A percentile compares a stretch with the other conserved stretches of the same genome.
Evolutionary conservation across 2,329 filamentous ascomycete genomes (phyloP).

Genomic region (Stachybotrys chartarum): DNA sequence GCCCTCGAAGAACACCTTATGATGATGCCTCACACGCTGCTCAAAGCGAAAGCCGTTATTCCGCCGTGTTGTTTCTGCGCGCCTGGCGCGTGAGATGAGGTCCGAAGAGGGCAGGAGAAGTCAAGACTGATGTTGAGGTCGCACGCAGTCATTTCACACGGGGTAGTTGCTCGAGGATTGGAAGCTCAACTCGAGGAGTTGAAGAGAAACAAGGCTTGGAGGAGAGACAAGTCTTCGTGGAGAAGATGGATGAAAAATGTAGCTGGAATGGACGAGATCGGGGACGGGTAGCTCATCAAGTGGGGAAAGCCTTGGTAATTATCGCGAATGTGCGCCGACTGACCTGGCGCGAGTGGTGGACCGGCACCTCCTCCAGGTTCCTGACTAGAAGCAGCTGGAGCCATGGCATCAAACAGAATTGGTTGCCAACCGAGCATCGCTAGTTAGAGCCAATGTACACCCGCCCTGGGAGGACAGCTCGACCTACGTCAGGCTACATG

Average conservation of each 20-base stretch:
- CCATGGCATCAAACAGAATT: no score
- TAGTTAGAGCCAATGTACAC: neutral
- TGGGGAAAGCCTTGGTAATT: neutral
- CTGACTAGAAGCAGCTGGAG: neutral
- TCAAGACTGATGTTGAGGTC: neutral
- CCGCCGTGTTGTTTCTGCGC: neutral
- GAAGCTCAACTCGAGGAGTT: neutral
- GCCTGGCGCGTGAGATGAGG: neutral
- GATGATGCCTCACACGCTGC: neutral
- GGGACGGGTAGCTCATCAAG: neutral
- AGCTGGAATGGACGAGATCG: neutral
- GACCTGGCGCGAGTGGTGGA: neutral
- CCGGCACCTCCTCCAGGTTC: neutral
- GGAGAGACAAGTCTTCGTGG: neutral
- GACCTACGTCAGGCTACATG: neutral
- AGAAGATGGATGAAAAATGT: neutral
- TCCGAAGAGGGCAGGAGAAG: neutral
- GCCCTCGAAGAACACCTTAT: no score
- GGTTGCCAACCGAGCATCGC: neutral
- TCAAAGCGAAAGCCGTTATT: neutral
- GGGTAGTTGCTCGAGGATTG: neutral
- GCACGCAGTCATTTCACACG: neutral
- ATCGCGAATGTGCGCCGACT: neutral
- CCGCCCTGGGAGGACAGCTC: neutral
- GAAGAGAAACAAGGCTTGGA: neutral